These are phyloP conservation scores for Delitschia confertaspora DNA, from an alignment of 495 filamentous ascomycete genomes.

Conservation along the genomic window DNA sequence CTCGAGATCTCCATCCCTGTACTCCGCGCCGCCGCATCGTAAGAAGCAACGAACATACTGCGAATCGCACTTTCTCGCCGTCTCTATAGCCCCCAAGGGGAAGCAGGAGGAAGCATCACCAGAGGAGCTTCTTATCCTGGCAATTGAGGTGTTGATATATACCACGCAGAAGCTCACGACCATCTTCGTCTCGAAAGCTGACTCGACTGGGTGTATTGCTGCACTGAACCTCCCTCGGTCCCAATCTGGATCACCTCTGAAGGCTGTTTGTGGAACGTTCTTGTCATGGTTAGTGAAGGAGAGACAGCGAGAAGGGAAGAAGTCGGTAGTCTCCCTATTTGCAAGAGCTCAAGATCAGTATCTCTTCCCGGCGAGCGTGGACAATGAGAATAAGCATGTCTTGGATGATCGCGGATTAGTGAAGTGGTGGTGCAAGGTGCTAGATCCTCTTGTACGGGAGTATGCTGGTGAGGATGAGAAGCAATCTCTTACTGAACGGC, in stretches of 20 bases:
- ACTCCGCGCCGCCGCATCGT: conserved; percentile 62
- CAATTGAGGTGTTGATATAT: conserved; percentile 60
- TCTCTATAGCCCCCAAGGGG: conserved; percentile 45
- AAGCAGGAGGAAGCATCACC: not conserved
- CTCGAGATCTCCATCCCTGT: conserved; percentile 60
- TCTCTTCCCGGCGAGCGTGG: conserved; percentile 82
- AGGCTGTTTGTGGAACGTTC: conserved; percentile 63
- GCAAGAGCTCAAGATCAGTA: conserved; percentile 90
- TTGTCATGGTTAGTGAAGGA: conserved; percentile 62
- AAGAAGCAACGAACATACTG: conserved; percentile 67
- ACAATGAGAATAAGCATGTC: conserved; percentile 83
- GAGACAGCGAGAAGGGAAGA: conserved; percentile 56
- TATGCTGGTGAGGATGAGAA: conserved; percentile 41
- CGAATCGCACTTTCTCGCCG: conserved; percentile 77
- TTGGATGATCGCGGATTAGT: conserved; percentile 82
- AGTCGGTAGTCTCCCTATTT: conserved; percentile 80
- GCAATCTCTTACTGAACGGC: conserved; percentile 24
- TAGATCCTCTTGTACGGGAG: conserved; percentile 61
- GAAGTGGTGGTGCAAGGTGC: conserved; percentile 86
- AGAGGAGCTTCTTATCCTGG: conserved; percentile 49
- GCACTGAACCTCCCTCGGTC: conserved; percentile 50
- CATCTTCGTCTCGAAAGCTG: conserved; percentile 92
- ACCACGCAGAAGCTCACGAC: conserved; percentile 70
- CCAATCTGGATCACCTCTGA: conserved; percentile 58
- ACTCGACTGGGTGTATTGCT: conserved; percentile 83